phyloP scores from a whole-genome alignment of 2,329 filamentous ascomycete species.

The Fusarium mexicanum region DNA sequence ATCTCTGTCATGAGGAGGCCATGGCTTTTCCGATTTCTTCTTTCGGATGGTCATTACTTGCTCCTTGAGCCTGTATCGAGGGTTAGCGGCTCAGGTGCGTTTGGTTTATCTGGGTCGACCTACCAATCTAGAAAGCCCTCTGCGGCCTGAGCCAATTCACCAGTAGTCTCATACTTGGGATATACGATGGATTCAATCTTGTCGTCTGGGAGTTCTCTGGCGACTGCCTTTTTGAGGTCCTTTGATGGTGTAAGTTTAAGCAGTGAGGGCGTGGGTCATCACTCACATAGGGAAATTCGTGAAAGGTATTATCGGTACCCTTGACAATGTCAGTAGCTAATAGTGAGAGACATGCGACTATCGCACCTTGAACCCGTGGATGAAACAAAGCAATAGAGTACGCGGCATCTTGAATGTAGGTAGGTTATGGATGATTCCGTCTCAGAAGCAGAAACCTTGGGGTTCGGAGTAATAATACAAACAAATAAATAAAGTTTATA shows the following conservation, averaged over 20 bases:
- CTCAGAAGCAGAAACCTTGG: neutral
- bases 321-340: slow-evolving; percentile 49
- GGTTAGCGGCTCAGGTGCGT: neutral
- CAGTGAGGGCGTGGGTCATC: neutral
- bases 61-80: slow-evolving; percentile 73
- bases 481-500: slow-evolving; percentile 14
- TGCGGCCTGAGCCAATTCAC: slow-evolving; percentile 66
- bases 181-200: slow-evolving; percentile 71
- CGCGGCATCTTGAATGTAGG: slow-evolving; percentile 51
- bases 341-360: accelerated
- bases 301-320: slow-evolving; percentile 76
- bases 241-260: slow-evolving; percentile 14
- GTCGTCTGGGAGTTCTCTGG: slow-evolving; percentile 68
- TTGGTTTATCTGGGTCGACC: neutral
- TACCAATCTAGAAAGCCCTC: slow-evolving; percentile 60
- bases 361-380: slow-evolving; percentile 74
- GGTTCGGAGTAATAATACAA: slow-evolving; percentile 5
- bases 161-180: slow-evolving; percentile 77
- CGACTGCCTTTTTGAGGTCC: slow-evolving; percentile 68
- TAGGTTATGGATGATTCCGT: neutral
- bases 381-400: slow-evolving; percentile 75
- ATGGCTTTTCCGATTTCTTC: slow-evolving; percentile 73
- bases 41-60: slow-evolving; percentile 82
- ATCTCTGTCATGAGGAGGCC: slow-evolving; percentile 81
- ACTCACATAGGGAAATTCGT: slow-evolving; percentile 66